Evolutionary conservation across 1,139 yeast genomes (phyloP), one percentile per base, ranked within the genome.

Genomic region (Wickerhamomyces sp.): DNA sequence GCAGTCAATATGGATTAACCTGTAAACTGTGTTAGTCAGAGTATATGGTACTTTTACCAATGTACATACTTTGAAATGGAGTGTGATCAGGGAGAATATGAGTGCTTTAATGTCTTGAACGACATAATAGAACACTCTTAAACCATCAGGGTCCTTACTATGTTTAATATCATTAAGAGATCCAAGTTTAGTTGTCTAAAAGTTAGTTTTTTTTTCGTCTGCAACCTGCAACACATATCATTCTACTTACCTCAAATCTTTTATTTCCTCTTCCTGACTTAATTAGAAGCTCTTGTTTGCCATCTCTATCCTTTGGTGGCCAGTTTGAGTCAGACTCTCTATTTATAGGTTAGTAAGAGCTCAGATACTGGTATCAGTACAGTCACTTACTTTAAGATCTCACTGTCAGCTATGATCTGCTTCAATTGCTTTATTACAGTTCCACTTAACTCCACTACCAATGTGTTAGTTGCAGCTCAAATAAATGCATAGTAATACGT

Each of bases 31-130:
- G n/a, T n/a, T n/a, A n/a, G n/a, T n/a, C n/a, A n/a, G n/a, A n/a
- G n/a, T n/a, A n/a, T n/a, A n/a, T n/a, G n/a, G n/a, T n/a, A n/a
- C n/a, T n/a, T n/a, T n/a, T n/a, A n/a, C n/a, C n/a, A n/a, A n/a
- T n/a, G n/a, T 18, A 39, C 55, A 22, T 35, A 66, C 62, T 51
- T 70, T 70, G 54, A 67, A 71, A 47, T 71, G 72, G 32, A 70
- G 51, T 1, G 68, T 61, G 17, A 68, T 68, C 20, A 71, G 47
- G 3, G 74, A 68, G 42, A 69, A 69, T 2, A 70, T 54, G 17
- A 70, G 43, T 3, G 73, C 72, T 44, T 69, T 70, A 29, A 71
- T 45, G 47, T 71, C 74, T 39, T 67, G 72, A 1, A 66, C 61
- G 27, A 69, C 55, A 42, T 65, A 71, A 44, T 70, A 70, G 42